Conservation (phyloP, 2,329 filamentous ascomycete genomes). For the Mycosphaerella sp. region DNA sequence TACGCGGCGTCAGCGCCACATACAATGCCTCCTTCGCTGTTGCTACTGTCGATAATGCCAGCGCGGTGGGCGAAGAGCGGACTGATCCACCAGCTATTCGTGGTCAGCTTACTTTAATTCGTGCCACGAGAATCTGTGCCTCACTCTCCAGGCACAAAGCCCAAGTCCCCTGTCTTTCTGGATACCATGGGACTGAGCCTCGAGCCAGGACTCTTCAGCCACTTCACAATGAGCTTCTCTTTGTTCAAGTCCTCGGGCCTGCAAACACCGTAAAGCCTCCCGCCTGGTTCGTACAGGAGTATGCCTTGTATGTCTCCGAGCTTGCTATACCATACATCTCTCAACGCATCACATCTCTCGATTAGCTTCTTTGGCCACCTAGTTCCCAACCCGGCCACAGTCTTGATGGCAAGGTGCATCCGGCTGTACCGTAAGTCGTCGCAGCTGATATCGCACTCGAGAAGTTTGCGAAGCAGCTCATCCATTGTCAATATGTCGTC, state of each 20-base stretch:
- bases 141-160: constrained; percentile 44
- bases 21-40: constrained; percentile 40
- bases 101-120: not conserved
- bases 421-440: constrained; percentile 39
- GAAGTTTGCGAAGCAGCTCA: constrained; percentile 35
- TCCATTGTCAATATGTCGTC: constrained; percentile 43
- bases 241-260: constrained; percentile 35
- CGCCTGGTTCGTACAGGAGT: constrained; percentile 40
- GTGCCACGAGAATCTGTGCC: not conserved
- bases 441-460: constrained; percentile 29
- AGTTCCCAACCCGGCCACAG: constrained; percentile 42
- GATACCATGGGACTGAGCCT: constrained; percentile 33
- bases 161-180: constrained; percentile 38
- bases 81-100: constrained; percentile 46
- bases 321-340: constrained; percentile 36
- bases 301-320: constrained; percentile 35
- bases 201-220: constrained; percentile 30
- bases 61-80: constrained; percentile 43
- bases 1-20: constrained; percentile 41
- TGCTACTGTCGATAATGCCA: constrained; percentile 43
- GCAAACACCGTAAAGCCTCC: constrained; percentile 40
- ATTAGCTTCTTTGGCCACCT: constrained; percentile 43
- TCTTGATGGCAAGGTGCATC: constrained; percentile 42
- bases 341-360: constrained; percentile 42
- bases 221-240: constrained; percentile 33